Evolutionary conservation across 345 rosid species (phyloP).

Genomic region (Citrus reticulata): DNA sequence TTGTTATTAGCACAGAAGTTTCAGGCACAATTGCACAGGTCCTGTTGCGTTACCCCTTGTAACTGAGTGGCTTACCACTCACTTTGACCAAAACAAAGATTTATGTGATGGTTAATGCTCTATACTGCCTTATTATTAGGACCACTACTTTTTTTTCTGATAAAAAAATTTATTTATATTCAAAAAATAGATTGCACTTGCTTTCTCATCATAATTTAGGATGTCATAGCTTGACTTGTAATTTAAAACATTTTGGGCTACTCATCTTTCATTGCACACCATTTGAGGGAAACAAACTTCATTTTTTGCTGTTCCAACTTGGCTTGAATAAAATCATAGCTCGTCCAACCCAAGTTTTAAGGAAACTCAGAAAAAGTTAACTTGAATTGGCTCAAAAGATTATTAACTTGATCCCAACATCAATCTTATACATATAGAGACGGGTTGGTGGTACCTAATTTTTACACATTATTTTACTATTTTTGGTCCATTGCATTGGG

Average conservation of each 20-base stretch:
- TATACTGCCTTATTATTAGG: neutral
- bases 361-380: no score
- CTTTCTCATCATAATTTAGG: neutral
- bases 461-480: no score
- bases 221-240: neutral
- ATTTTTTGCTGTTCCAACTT: neutral
- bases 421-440: no score
- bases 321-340: neutral
- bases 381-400: no score
- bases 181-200: neutral
- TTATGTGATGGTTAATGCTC: neutral
- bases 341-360: no score
- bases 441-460: no score
- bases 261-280: neutral
- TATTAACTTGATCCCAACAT: no score
- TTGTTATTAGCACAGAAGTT: neutral
- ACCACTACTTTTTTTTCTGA: neutral
- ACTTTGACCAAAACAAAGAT: neutral
- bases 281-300: neutral
- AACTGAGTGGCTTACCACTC: neutral
- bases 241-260: neutral
- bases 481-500: no score
- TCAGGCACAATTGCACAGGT: neutral
- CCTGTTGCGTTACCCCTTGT: neutral
- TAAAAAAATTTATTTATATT: neutral